Base-by-base conservation (phyloP, 352 stramenopile species). In the Phytophthora podocarpi region DNA sequence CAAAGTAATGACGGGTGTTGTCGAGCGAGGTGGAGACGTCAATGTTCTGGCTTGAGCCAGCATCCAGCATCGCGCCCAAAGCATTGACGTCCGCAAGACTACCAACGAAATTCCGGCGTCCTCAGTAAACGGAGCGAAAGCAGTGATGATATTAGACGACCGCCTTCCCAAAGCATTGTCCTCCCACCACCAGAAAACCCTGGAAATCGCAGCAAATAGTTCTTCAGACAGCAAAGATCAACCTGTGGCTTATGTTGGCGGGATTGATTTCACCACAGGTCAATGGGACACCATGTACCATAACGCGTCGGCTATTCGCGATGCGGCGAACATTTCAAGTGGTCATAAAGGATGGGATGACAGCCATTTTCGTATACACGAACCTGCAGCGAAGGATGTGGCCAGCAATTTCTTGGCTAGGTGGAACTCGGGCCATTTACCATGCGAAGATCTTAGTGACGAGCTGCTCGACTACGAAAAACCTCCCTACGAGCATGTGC, bases 221-320 rank as follows among this genome's bases (percentile, higher is more conserved):
- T 54, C 48, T 1, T 42, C 35, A 10, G 40, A 58, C 8, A 46
- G 34, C 4, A 12, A 47, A 2, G 48, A 67, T 13, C 49, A 67
- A 0, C 46, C 67, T 5, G 45, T 76, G 7, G 76, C 80, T 8
- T 88, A 81, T 60, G 63, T 86, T 1, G 74, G 76, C 2, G 78
- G 78, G 2, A 50, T 82, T 6, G 78, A 90, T 47, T 61, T 85
- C 43, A 75, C 62, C 21, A 64, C 52, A 15, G 69, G 82, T 32
- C 80, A 78, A 18, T 90, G 78, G 78, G 76, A 89, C 42, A 85
- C 77, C 24, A 67, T 74, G 23, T 59, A 60, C 10, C 80, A 89
- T 52, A 68, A 89, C 63, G 30, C 67, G 23, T 59, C 70, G 15
- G 58, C 52, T n/a, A 35, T 89, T 27, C 72, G 80, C 1, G 41